phyloP scores from a whole-genome alignment of 2,329 filamentous ascomycete genomes.

The Diaporthe longicolla region DNA sequence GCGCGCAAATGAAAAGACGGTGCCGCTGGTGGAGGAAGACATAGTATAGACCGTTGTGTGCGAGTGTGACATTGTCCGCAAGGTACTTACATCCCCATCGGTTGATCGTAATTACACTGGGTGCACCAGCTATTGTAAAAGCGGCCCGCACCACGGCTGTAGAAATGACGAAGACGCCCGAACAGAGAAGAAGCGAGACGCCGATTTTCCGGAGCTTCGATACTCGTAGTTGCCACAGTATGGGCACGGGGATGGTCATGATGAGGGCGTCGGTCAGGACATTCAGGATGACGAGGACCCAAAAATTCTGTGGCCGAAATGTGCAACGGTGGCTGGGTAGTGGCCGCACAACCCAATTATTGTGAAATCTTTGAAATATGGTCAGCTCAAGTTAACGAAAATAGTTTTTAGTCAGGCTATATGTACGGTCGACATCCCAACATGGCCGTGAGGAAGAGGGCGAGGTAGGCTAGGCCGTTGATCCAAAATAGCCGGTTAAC shows the following conservation, averaged over 20 bases:
- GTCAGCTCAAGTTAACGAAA: background rate
- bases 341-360: conserved; percentile 48
- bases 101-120: conserved; percentile 49
- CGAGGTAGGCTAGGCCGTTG: conserved; percentile 43
- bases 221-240: conserved; percentile 47
- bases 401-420: fast-evolving
- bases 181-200: conserved; percentile 46
- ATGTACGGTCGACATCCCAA: conserved; percentile 36
- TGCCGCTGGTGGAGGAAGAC: too few relatives aligned
- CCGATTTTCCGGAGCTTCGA: conserved; percentile 39
- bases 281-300: conserved; percentile 45
- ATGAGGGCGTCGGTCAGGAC: conserved; percentile 47
- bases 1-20: background rate
- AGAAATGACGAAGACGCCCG: conserved; percentile 48
- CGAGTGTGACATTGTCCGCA: fast-evolving
- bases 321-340: conserved; percentile 41
- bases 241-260: conserved; percentile 48
- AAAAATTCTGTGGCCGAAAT: conserved; percentile 39
- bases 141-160: conserved; percentile 47
- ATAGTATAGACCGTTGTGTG: too few relatives aligned
- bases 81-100: conserved; percentile 40
- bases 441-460: conserved; percentile 37
- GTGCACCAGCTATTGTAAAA: conserved; percentile 44
- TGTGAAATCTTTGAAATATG: conserved; percentile 19
- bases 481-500: conserved; percentile 44